phyloP scores from a whole-genome alignment of 371 early-diverging fungal genomes.

The Mucor irregularis region DNA sequence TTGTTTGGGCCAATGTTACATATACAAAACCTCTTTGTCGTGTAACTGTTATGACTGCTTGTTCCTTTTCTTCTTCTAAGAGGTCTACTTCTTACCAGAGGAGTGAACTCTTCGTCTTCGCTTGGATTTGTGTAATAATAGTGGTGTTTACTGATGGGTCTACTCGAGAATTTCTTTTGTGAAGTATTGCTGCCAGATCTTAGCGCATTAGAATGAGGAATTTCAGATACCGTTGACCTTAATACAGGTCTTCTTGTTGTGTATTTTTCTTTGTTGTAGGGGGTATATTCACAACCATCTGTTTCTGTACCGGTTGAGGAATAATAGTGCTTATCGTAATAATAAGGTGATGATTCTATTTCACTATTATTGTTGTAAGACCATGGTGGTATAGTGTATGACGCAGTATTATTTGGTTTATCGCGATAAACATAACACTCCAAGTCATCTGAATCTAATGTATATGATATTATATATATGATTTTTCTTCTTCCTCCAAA shows the following conservation, averaged over 20 bases:
- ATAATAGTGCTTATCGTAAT: slow-evolving; percentile 17
- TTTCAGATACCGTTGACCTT: slow-evolving; percentile 39
- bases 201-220: neutral
- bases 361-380: neutral
- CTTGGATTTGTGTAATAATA: slow-evolving; percentile 9
- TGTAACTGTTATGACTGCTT: slow-evolving; percentile 4
- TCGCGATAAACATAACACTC: slow-evolving; percentile 45
- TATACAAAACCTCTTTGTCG: slow-evolving; percentile 1
- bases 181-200: neutral
- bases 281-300: slow-evolving; percentile 12
- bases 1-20: neutral
- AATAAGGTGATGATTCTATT: neutral
- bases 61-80: slow-evolving; percentile 16
- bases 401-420: slow-evolving; percentile 18
- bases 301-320: slow-evolving; percentile 28
- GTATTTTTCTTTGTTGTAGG: slow-evolving; percentile 10
- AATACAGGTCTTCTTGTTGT: slow-evolving; percentile 33
- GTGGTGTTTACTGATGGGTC: slow-evolving; percentile 7
- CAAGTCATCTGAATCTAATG: slow-evolving; percentile 46
- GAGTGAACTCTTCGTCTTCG: slow-evolving; percentile 20
- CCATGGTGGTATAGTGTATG: slow-evolving; percentile 13
- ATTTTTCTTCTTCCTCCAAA: neutral
- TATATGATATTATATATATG: neutral
- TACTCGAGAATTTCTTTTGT: slow-evolving; percentile 3
- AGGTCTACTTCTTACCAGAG: slow-evolving; percentile 13